Base-by-base conservation (phyloP, 805 yeast genomes). In the Metschnikowia borealis region DNA sequence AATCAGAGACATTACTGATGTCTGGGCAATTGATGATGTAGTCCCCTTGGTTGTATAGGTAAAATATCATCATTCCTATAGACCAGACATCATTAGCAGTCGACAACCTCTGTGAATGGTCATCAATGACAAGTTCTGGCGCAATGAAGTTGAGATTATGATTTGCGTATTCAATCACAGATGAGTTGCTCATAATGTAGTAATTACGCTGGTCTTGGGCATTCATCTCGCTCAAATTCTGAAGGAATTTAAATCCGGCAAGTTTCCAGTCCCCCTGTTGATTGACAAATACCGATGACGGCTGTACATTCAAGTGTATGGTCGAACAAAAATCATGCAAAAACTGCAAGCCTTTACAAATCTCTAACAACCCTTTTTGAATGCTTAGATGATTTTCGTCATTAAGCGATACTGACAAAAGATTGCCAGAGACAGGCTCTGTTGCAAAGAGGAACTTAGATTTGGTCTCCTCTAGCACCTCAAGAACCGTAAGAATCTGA, bases 241-340 rank as follows among this genome's bases (percentile, higher is more conserved):
- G 71, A n/a, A 74, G 49, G 48, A 73, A 73, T 44, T 62, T 62
- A 52, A 94, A 77, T 0, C 97, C 97, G 6, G 87, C 79, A 2
- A 94, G 64, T 65, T 92, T 94, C 98, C 99, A 94, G 68, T 94
- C 98, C 4, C 95, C 91, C 56, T 83, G 86, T 37, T 82, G 85
- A 57, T 87, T 91, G 17, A 92, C 79, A 50, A 86, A 79, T 1
- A 94, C 75, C 0, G 96, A 80, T 7, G 79, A 71, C 1, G 99
- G 99, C 55, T 83, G 83, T 33, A 94, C 57, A 56, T 89, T 87
- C 55, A 87, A 65, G 68, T 92, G 96, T 6, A 87, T 85, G 26
- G 82, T 78, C 26, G 83, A 78, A 18, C 95, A 87, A 52, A 81
- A 80, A 48, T 81, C 80, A 63, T 94, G 97, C 40, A 94, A 76